These are phyloP conservation scores for Lyophyllum semitale DNA, from an alignment of 768 basidiomycete species.

Conservation along the genomic window DNA sequence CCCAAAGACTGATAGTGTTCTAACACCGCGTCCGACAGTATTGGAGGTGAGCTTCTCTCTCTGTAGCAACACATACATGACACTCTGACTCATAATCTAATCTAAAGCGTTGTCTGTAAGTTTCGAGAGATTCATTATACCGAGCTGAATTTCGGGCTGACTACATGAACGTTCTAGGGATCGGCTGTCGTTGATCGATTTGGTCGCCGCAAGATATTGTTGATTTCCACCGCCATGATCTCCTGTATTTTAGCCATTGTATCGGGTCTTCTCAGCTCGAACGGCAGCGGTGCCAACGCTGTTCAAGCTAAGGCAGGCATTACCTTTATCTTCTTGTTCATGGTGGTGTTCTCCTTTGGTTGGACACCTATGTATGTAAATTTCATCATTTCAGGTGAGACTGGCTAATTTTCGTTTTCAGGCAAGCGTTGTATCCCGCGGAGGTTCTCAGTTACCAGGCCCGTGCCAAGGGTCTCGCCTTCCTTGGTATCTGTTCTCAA, in stretches of 20 bases:
- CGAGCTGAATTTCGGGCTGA: neutral
- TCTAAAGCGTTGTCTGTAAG: slow-evolving; percentile 30
- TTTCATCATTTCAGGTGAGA: neutral
- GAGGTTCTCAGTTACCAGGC: slow-evolving; percentile 53
- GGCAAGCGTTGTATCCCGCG: slow-evolving; percentile 56
- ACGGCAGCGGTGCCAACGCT: slow-evolving; percentile 32
- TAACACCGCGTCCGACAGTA: slow-evolving; percentile 19
- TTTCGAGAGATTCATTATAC: neutral
- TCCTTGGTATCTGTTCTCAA: slow-evolving; percentile 46
- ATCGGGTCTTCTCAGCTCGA: slow-evolving; percentile 43
- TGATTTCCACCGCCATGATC: slow-evolving; percentile 39
- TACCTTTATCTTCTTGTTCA: slow-evolving; percentile 50
- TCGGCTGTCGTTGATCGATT: slow-evolving; percentile 49
- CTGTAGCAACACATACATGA: neutral
- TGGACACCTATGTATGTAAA: slow-evolving; percentile 52
- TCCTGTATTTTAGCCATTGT: slow-evolving; percentile 45
- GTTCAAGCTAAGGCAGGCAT: slow-evolving; percentile 52
- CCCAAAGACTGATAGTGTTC: neutral
- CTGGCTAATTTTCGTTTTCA: slow-evolving; percentile 15
- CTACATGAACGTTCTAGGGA: slow-evolving; percentile 28
- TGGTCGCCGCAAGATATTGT: slow-evolving; percentile 46
- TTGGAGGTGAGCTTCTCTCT: slow-evolving; percentile 32
- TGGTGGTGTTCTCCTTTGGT: slow-evolving; percentile 55
- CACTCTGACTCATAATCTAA: neutral
- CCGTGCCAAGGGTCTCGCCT: slow-evolving; percentile 53